These are phyloP conservation scores for Brassica juncea DNA, from an alignment of 345 rosid genomes.

Conservation along the genomic window DNA sequence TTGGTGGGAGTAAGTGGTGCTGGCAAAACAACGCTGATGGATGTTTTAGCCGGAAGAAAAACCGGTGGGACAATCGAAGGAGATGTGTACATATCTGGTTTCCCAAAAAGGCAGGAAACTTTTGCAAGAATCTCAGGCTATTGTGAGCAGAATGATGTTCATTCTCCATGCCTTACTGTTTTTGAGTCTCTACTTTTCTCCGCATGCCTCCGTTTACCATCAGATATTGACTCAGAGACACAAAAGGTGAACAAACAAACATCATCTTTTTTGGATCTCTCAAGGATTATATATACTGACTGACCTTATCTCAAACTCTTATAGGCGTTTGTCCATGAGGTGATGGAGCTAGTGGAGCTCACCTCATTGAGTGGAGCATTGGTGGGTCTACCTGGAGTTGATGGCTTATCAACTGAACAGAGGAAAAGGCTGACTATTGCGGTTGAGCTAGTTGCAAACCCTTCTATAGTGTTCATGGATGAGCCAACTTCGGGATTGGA, in stretches of 20 bases:
- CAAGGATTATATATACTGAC: slow-evolving; percentile 30
- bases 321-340: slow-evolving; percentile 97
- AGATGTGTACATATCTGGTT: slow-evolving; percentile 76
- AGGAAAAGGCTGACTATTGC: slow-evolving; percentile 94
- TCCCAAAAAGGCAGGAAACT: slow-evolving; percentile 88
- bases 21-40: slow-evolving; percentile 99
- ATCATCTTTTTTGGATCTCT: slow-evolving; percentile 8
- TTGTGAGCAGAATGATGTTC: slow-evolving; percentile 96
- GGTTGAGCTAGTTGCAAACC: slow-evolving; percentile 93
- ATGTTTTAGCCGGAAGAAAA: slow-evolving; percentile 96
- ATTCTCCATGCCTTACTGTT: slow-evolving; percentile 92
- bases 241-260: slow-evolving; percentile 56
- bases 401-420: slow-evolving; percentile 96
- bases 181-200: slow-evolving; percentile 95
- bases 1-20: slow-evolving; percentile 98
- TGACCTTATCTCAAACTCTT: slow-evolving; percentile 34
- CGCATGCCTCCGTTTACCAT: slow-evolving; percentile 86
- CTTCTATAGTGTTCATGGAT: slow-evolving; percentile 96
- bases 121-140: slow-evolving; percentile 98
- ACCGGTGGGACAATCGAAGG: slow-evolving; percentile 95
- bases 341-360: slow-evolving; percentile 97
- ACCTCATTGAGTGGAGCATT: slow-evolving; percentile 76
- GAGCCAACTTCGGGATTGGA: slow-evolving; percentile 98
- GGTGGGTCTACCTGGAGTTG: slow-evolving; percentile 93
- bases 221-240: slow-evolving; percentile 72